A percentile compares a stretch with the other conserved stretches of the same genome.
Conservation (phyloP, 768 basidiomycete species). For the Piloderma croceum region DNA sequence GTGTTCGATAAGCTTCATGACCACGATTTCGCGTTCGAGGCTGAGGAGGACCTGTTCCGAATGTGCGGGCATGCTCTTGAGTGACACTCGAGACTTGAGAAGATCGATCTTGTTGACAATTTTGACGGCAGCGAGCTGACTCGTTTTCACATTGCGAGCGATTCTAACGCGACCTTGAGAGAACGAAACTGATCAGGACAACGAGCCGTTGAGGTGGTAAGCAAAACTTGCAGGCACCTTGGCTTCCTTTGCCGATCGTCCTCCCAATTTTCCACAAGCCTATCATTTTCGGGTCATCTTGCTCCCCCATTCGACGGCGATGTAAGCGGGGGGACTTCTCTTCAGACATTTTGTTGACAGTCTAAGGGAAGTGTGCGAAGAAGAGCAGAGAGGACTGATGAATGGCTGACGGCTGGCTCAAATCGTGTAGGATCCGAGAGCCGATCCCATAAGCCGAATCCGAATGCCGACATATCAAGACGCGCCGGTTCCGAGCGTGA, state of each 20-base stretch:
- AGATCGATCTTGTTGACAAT: constrained; percentile 77
- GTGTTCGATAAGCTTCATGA: constrained; percentile 96
- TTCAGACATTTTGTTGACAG: not conserved
- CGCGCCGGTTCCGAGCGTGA: too few species aligned
- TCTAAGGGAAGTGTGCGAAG: too few species aligned
- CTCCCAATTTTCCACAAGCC: constrained; percentile 81
- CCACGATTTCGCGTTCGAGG: constrained; percentile 90
- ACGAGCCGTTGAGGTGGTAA: constrained; percentile 2
- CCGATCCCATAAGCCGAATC: too few species aligned
- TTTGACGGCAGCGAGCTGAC: constrained; percentile 89
- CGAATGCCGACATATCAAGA: too few species aligned
- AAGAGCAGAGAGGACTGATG: too few species aligned
- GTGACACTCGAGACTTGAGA: constrained; percentile 51
- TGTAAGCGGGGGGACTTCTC: too few species aligned
- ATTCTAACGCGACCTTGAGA: constrained; percentile 73
- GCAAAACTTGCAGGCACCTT: too few species aligned
- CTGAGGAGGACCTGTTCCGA: constrained; percentile 73
- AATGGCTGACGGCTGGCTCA: constrained; percentile 1
- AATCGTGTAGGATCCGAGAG: not conserved
- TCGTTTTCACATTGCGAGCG: constrained; percentile 82
- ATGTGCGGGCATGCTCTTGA: constrained; percentile 64
- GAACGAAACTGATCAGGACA: not conserved
- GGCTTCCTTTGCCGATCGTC: constrained; percentile 77
- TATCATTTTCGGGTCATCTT: constrained; percentile 58
- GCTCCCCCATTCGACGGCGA: constrained; percentile 24